Evolutionary conservation across 768 basidiomycete genomes (phyloP), one percentile per base, ranked within the genome.

Genomic region (Lanmaoa rubissima): DNA sequence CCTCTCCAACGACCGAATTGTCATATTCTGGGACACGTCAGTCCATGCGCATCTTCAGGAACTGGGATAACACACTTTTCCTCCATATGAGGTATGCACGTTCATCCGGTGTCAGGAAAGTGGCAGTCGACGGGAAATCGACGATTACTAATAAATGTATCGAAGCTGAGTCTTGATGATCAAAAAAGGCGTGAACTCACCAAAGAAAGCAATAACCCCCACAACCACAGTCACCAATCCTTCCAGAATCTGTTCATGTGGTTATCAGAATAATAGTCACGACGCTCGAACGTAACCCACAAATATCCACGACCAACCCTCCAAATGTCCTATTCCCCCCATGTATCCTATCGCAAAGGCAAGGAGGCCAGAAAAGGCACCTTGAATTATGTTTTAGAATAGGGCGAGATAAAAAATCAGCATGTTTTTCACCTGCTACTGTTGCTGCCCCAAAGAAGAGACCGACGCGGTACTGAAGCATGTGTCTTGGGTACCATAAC

Each of bases 221-320:
- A 85, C 81, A 0, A 77, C 61, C 4, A 88, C 77, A 1, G 88
- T 90, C 8, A 76, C 70, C 24, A 84, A 72, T 7, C 88, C 88
- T 43, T 67, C 65, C 0, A 67, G 35, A 17, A 66, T 59, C 65
- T 66, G 24, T 43, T 10, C 4, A 11, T 14, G 11, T 13, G 13
- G 2, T 6, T 2, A 19, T 48, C 24, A 47, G 36, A 17, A 36
- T 26, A 5, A 53, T 10, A 1, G 31, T 31, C 24, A 35, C n/a
- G 13, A 36, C 1, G 8, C 4, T 24, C 1, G 21, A 9, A 7
- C 34, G 3, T 2, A 11, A 67, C 80, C 40, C 60, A 85, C 82
- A 55, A 87, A 87, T 48, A 87, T 85, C 86, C 85, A 87, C 0
- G 81, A 81, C 86, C 86, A 87, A 13, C 82, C 85, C 16, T 76